Evolutionary conservation across 2,329 filamentous ascomycete genomes (phyloP), one percentile per base, ranked within the genome.

Genomic region (Fusarium xylarioides): DNA sequence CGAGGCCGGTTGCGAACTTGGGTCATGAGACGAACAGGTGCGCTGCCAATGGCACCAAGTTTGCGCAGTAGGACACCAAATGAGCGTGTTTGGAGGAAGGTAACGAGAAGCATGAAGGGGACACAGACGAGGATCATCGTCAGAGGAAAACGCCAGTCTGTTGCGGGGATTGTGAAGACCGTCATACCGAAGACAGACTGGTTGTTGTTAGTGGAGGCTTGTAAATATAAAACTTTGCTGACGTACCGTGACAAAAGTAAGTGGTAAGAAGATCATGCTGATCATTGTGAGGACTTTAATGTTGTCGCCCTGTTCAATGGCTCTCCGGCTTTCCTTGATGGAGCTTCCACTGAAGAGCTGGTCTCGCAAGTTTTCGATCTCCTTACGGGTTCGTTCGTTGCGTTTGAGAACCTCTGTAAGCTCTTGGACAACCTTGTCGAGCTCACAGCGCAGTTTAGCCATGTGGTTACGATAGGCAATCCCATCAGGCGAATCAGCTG

Each of bases 91-190:
- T 87, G 85, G 38, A 87, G 78, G 35, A 86, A 79, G 40, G 85
- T 81, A 63, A 87, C 82, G 28, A 86, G 78, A 30, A 86, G 69
- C 75, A 87, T 85, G 72, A 87, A 87, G 28, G 85, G 86, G 4
- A 87, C 81, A 77, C 85, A 87, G 47, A 87, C 91, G 80, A 89
- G 90, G 11, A 91, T 91, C 74, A 94, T 95, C 78, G 88, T 92
- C 19, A 85, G 77, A 23, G 82, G 78, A 67, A 87, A 87, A 16
- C 80, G 79, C 82, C 83, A 86, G 77, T 87, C 84, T 4, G 80
- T 72, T 12, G 82, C 79, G 4, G 82, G 74, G 46, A 84, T 82
- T 16, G 78, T 78, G 71, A 87, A 84, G 32, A 84, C 81, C 4
- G 85, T 86, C 75, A 87, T 87, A 34, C 88, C 88, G 67, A 88